These are phyloP conservation scores for Calonectria montana DNA, from an alignment of 2,329 filamentous ascomycete species.

Conservation along the genomic window DNA sequence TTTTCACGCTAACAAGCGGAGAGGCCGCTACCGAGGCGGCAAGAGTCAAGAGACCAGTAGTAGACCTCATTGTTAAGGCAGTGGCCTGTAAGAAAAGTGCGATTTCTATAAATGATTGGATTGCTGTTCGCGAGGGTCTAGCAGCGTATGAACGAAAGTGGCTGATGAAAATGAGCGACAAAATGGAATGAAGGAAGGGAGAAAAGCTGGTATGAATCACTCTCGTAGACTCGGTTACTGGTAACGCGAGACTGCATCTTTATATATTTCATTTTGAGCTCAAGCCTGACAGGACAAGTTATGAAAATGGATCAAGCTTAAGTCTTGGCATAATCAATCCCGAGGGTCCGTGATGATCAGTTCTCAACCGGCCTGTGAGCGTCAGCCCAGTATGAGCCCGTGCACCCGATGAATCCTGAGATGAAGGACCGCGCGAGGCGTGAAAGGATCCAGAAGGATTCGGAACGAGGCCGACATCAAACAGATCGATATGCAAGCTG, in stretches of 20 bases:
- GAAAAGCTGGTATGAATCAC: not conserved
- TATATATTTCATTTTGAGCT: not conserved
- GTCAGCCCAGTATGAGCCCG: not conserved
- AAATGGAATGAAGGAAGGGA: not conserved
- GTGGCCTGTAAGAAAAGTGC: too few species aligned
- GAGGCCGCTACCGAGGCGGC: not conserved
- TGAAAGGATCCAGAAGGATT: not conserved
- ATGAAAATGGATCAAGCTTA: not conserved
- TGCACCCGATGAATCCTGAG: not conserved
- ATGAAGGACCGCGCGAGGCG: not conserved
- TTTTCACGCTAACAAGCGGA: not conserved
- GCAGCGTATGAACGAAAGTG: not conserved
- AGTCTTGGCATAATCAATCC: not conserved
- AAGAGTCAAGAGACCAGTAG: not conserved
- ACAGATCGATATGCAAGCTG: not conserved
- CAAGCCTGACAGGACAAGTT: not conserved
- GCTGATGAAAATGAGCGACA: not conserved
- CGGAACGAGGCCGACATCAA: not conserved
- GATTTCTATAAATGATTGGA: not conserved
- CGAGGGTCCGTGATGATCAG: not conserved
- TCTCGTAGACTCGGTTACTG: not conserved
- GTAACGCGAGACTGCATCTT: not conserved
- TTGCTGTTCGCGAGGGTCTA: not conserved
- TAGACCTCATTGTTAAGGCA: not conserved
- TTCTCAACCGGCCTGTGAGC: not conserved